A percentile compares a stretch with the other conserved stretches of the same genome.
Conservation (phyloP, 2,329 filamentous ascomycete species). For the Aureobasidium melanogenum region DNA sequence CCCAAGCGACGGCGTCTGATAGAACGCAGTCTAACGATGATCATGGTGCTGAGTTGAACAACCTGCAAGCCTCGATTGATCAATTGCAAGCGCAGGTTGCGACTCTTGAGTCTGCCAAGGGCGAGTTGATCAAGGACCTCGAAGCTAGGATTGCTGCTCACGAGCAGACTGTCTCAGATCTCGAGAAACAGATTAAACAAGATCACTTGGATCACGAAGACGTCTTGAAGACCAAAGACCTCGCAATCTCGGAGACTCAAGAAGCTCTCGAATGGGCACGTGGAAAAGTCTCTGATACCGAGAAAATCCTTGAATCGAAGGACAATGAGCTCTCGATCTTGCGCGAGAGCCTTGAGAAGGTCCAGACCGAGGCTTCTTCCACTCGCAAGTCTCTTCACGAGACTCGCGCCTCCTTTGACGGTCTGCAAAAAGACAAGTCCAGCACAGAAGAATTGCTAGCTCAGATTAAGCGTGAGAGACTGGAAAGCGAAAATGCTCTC, state of each 20-base stretch:
- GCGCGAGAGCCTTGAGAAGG: neutral
- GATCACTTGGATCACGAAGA: neutral
- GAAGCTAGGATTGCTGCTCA: neutral
- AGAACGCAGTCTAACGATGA: neutral
- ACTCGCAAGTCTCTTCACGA: neutral
- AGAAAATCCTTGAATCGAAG: neutral
- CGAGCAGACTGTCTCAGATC: neutral
- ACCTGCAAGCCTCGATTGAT: neutral
- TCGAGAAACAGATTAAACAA: neutral
- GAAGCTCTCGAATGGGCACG: neutral
- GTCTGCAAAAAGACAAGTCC: neutral
- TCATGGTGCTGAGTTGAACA: neutral
- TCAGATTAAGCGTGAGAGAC: neutral
- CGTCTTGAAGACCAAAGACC: neutral
- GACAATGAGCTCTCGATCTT: neutral
- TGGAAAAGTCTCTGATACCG: neutral
- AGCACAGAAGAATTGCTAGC: neutral
- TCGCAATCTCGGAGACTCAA: neutral
- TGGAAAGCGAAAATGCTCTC: neutral
- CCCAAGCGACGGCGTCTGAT: neutral
- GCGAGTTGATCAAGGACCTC: neutral
- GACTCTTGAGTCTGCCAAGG: neutral
- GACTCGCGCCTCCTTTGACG: neutral
- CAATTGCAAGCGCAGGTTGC: neutral
- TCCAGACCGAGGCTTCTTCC: neutral